These are phyloP conservation scores for Candida patagonica DNA, from an alignment of 805 yeast genomes.

Conservation along the genomic window DNA sequence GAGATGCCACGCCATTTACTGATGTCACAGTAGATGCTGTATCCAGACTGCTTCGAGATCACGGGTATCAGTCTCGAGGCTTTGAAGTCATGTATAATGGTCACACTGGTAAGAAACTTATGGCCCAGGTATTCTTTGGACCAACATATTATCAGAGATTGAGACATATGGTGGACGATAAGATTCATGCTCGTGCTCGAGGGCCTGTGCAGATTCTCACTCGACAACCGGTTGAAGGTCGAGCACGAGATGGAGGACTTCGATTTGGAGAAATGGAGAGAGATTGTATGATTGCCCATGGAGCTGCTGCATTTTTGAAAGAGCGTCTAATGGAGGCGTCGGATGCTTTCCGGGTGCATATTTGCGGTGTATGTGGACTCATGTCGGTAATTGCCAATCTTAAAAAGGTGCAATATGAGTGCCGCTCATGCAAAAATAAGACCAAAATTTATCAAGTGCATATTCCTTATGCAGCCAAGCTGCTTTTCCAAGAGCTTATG, in stretches of 20 bases:
- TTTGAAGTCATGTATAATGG: conserved; percentile 98
- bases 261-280: conserved; percentile 99
- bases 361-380: conserved; percentile 97
- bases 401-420: conserved; percentile 95
- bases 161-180: conserved; percentile 99
- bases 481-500: conserved; percentile 96
- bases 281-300: conserved; percentile 99
- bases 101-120: conserved; percentile 94
- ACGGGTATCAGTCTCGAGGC: conserved; percentile 97
- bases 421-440: conserved; percentile 97
- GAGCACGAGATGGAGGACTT: conserved; percentile 98
- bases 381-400: conserved; percentile 97
- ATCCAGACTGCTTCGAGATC: conserved; percentile 82
- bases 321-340: conserved; percentile 99
- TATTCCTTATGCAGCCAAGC: conserved; percentile 97
- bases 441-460: conserved; percentile 96
- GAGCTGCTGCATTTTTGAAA: conserved; percentile 96
- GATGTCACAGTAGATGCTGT: conserved; percentile 98
- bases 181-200: conserved; percentile 98
- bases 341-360: conserved; percentile 96
- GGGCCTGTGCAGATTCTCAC: conserved; percentile 98
- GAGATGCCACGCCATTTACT: conserved; percentile 98
- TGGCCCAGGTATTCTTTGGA: conserved; percentile 99
- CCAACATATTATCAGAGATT: conserved; percentile 98
- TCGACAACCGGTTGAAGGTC: conserved; percentile 98